These are phyloP conservation scores for Murraya paniculata DNA, from an alignment of 345 rosid genomes.

Conservation along the genomic window DNA sequence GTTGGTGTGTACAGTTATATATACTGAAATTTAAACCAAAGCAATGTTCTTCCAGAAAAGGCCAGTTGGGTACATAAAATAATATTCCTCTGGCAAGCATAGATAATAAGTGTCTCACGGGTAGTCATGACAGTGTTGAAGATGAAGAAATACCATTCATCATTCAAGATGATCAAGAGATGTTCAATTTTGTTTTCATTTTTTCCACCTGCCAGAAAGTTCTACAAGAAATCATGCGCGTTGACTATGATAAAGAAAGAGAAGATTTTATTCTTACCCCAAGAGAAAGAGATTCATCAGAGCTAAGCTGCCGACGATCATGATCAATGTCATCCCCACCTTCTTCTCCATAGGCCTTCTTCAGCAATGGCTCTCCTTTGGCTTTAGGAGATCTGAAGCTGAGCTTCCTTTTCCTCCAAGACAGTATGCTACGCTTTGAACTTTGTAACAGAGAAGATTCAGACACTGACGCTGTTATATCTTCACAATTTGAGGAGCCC, in stretches of 20 bases:
- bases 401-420: conserved; percentile 93
- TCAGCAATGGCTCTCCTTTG: conserved; percentile 89
- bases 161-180: neutral
- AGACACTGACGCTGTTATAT: conserved; percentile 35
- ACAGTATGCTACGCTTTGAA: conserved; percentile 62
- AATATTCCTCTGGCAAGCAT: too few species aligned
- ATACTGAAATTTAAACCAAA: neutral
- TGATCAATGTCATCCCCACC: conserved; percentile 99
- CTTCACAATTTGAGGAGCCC: conserved; percentile 46
- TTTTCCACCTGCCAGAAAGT: neutral
- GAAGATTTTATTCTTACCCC: conserved; percentile 42
- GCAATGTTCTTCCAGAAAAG: neutral
- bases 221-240: neutral
- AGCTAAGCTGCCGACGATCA: conserved; percentile 88
- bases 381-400: conserved; percentile 84
- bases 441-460: conserved; percentile 48
- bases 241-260: neutral
- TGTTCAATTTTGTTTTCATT: neutral
- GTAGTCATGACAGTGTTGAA: neutral
- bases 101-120: neutral
- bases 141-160: neutral
- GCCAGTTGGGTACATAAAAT: neutral
- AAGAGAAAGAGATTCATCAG: conserved; percentile 58
- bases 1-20: neutral
- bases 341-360: conserved; percentile 86